Evolutionary conservation across 1,284 basidiomycete genomes (phyloP), one percentile per base, ranked within the genome.

Genomic region (Marasmius sp.): DNA sequence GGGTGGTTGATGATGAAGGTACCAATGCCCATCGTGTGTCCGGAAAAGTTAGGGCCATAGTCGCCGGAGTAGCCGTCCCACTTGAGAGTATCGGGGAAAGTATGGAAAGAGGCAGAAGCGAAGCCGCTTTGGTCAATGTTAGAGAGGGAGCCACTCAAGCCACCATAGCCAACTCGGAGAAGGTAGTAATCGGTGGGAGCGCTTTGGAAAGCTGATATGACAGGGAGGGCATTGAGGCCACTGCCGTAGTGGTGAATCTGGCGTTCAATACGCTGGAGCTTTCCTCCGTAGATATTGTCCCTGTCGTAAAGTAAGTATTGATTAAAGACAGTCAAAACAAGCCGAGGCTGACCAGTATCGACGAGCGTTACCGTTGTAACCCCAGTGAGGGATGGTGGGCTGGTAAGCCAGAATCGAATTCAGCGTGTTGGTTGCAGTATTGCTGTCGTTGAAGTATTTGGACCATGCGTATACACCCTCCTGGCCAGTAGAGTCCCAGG

Each of bases 211-310:
- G 80, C 78, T 5, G 79, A 76, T 45, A 85, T 79, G 47, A 86
- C 73, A 8, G 84, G 84, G 14, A 85, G 74, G 3, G 84, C 81
- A 65, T 86, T 85, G 27, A 86, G 73, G 9, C 83, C 84, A 66
- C 82, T 84, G 50, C 84, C 84, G 66, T 86, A 86, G 67, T 86
- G 84, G 67, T 86, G 84, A 39, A 86, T 81, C 67, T 86, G 84
- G 5, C 84, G 75, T 70, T 86, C 85, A 63, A 83, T 81, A 38
- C 84, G 75, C 67, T 81, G 78, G 2, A 85, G 75, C 65, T 86
- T 85, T 1, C 82, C 84, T 10, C 81, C 84, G 61, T 85, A 85
- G 14, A 85, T 73, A 64, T 83, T 84, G 68, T 86, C 85, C 84
- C 83, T 84, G 47, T 4, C 20, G 22, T 56, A 58, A 36, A 45